These are phyloP conservation scores for Clitocybe nebularis DNA, from an alignment of 1,284 basidiomycete species.

Conservation along the genomic window DNA sequence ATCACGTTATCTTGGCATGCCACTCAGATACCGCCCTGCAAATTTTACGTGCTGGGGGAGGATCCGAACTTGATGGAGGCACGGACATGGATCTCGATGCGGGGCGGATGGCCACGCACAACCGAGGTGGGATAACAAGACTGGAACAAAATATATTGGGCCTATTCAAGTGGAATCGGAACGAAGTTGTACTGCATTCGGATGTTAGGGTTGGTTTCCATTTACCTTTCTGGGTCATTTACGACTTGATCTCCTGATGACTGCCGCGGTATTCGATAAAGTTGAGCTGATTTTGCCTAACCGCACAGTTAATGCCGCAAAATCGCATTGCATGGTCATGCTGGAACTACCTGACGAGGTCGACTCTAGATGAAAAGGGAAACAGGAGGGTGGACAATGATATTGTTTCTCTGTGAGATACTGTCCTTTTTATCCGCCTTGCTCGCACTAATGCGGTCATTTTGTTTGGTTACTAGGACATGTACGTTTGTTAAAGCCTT, in stretches of 20 bases:
- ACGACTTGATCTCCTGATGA: too few relatives aligned
- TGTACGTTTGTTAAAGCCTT: slow-evolving; percentile 30
- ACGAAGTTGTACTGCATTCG: slow-evolving; percentile 69
- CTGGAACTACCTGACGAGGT: slow-evolving; percentile 72
- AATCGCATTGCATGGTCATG: slow-evolving; percentile 62
- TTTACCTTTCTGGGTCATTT: neutral
- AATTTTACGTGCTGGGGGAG: slow-evolving; percentile 55
- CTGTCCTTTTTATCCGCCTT: slow-evolving; percentile 12
- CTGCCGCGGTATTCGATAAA: too few relatives aligned
- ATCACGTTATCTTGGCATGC: slow-evolving; percentile 76
- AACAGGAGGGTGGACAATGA: slow-evolving; percentile 48
- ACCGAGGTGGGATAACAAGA: slow-evolving; percentile 24
- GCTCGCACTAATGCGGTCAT: too few relatives aligned
- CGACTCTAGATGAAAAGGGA: slow-evolving; percentile 32
- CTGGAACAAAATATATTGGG: slow-evolving; percentile 59
- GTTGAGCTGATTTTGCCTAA: too few relatives aligned
- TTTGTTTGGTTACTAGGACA: slow-evolving; percentile 33
- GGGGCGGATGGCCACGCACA: slow-evolving; percentile 24
- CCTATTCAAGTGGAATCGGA: slow-evolving; percentile 66
- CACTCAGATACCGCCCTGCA: slow-evolving; percentile 68
- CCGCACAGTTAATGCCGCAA: slow-evolving; percentile 72
- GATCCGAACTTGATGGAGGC: too few relatives aligned
- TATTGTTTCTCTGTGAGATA: slow-evolving; percentile 60
- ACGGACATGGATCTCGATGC: too few relatives aligned
- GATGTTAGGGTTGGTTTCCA: slow-evolving; percentile 44